Evolutionary conservation across 2,329 filamentous ascomycete genomes (phyloP), one percentile per base, ranked within the genome.

Genomic region (Ophiosphaerella narmari): DNA sequence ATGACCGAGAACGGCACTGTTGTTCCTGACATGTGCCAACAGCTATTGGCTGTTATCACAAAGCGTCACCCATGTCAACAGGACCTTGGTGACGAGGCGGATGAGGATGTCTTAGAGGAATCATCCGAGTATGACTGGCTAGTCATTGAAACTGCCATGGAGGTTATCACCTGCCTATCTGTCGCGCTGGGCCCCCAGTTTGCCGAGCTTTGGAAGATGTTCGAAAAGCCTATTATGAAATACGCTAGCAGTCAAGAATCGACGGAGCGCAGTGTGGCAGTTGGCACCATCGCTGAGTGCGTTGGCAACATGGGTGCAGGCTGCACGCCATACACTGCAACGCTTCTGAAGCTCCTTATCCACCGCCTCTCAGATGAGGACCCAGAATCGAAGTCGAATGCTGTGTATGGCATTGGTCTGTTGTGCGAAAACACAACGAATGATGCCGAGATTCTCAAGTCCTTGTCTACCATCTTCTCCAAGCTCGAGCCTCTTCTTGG

Each of bases 81-180:
- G 68, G 93, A 97, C 68, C 84, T 95, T 18, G 90, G 88, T 48
- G 91, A 93, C 62, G 84, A 88, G 55, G 86, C 86, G n/a, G 79
- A 86, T 8, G 85, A 89, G 48, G 85, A 89, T 41, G 79, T 78
- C 46, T 72, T 80, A 11, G 80, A 85, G 42, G 93, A 91, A 71
- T 89, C 88, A 26, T 96, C 93, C 2, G 94, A 99, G 77, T 96
- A 96, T 67, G 94, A 97, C 79, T 97, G 94, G 94, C 84, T 97
- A 14, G 88, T 96, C 43, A 88, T 97, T 46, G 94, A 99, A 77
- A 96, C 91, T 8, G 92, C 91, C 32, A 84, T 97, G 47, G 94
- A 97, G 60, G 91, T 96, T 39, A 81, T 97, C 43, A 90, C 91
- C 43, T 91, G 90, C 33, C 83, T 97, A 35, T 87, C 92, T 16